Conservation (phyloP, 129 eudicot species). For the Helianthus annuus region HanXRQr2.0-SUNRISE NC_035449.2:19547741-19548240, state of each 20-base stretch:
- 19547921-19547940: slow-evolving; percentile 51
- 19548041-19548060: slow-evolving; percentile 80
- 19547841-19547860: slow-evolving; percentile 48
- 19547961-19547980: slow-evolving; percentile 68
- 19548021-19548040: slow-evolving; percentile 92
- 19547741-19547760: slow-evolving; percentile 72
- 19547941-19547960: slow-evolving; percentile 53
- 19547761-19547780: slow-evolving; percentile 73
- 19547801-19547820: slow-evolving; percentile 54
- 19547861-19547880: slow-evolving; percentile 59
- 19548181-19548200: slow-evolving; percentile 53
- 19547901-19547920: slow-evolving; percentile 47
- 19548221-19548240: slow-evolving; percentile 71
- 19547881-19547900: slow-evolving; percentile 61
- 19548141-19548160: slow-evolving; percentile 61
- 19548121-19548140: slow-evolving; percentile 63
- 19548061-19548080: slow-evolving; percentile 92
- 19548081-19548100: slow-evolving; percentile 81
- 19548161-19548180: slow-evolving; percentile 73
- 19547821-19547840: slow-evolving; percentile 60
- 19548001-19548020: slow-evolving; percentile 65
- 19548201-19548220: slow-evolving; percentile 57
- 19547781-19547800: slow-evolving; percentile 60
- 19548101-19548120: slow-evolving; percentile 97
- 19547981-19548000: slow-evolving; percentile 55